Percentiles rank a stretch among this genome's conserved stretches.
phyloP scores from a whole-genome alignment of 73 alveolate genomes.

The Paramecium sexaurelia region DNA sequence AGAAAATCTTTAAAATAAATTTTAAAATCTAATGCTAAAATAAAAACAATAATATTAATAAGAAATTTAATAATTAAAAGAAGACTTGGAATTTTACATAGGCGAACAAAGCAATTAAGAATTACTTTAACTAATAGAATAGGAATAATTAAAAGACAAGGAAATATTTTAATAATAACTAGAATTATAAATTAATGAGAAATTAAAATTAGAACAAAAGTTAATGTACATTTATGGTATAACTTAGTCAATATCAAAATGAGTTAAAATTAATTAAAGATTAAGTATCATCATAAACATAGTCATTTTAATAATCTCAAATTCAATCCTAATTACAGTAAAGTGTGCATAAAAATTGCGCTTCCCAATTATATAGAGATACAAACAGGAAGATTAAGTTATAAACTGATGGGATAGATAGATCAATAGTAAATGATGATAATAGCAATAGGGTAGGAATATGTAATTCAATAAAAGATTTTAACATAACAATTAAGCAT shows the following conservation, averaged over 20 bases:
- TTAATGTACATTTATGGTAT: not conserved
- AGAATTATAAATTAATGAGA: not conserved
- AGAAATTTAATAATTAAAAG: constrained; percentile 15
- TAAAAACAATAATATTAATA: not conserved
- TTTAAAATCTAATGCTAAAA: not conserved
- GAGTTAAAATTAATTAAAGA: not conserved
- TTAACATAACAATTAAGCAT: not conserved
- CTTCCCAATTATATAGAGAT: constrained; percentile 29
- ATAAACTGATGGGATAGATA: not conserved
- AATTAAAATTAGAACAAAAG: constrained; percentile 9
- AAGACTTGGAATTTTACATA: constrained; percentile 13
- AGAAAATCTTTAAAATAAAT: not conserved
- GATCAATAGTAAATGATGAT: constrained; percentile 32
- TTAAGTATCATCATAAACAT: not conserved
- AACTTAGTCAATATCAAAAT: not conserved
- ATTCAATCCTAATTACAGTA: not conserved
- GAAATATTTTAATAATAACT: constrained; percentile 26
- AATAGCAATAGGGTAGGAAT: not conserved
- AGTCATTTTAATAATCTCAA: not conserved
- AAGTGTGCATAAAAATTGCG: constrained; percentile 55
- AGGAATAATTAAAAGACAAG: constrained; percentile 21
- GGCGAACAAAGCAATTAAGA: not conserved
- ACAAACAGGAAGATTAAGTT: constrained; percentile 29
- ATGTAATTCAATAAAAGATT: constrained; percentile 41
- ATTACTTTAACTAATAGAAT: not conserved